Conservation (phyloP, 179 eudicot genomes). For the Carnegiea gigantea region DNA sequence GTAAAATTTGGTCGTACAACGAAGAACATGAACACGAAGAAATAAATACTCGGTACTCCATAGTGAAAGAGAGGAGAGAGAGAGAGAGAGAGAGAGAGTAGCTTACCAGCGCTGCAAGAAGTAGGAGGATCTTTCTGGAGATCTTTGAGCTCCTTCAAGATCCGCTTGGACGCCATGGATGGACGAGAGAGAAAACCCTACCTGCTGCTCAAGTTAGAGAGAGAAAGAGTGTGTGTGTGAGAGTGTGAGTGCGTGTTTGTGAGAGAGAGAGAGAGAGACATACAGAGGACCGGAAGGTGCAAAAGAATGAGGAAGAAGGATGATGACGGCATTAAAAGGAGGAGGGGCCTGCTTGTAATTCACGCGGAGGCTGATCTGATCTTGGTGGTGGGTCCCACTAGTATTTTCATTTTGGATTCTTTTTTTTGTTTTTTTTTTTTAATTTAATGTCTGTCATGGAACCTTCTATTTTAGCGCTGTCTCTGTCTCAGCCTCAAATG, state of each 20-base stretch:
- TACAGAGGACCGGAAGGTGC: neutral
- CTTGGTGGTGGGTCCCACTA: neutral
- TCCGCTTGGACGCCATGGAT: conserved; percentile 46
- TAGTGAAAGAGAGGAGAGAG: neutral
- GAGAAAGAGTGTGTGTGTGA: neutral
- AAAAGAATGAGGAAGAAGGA: neutral
- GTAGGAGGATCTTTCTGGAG: conserved; percentile 52
- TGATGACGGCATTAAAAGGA: neutral
- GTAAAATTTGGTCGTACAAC: neutral
- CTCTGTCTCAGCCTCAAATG: neutral
- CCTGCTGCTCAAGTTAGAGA: neutral
- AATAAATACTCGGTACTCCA: neutral
- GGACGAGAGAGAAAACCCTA: neutral
- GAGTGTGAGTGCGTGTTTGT: too few relatives aligned
- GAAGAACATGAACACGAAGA: neutral
- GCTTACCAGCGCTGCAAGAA: conserved; percentile 46
- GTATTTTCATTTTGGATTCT: neutral
- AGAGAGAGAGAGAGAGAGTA: neutral
- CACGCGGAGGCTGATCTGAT: conserved; percentile 28
- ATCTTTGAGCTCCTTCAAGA: conserved; percentile 53
- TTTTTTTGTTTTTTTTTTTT: conserved; percentile 3
- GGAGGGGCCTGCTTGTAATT: conserved; percentile 28
- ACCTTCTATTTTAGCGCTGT: neutral
- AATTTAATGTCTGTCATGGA: conserved; percentile 8
- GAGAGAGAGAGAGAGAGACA: neutral